Evolutionary conservation across 352 stramenopile species (phyloP), one percentile per base, ranked within the genome.

Genomic region (Phytophthora tubulina): DNA sequence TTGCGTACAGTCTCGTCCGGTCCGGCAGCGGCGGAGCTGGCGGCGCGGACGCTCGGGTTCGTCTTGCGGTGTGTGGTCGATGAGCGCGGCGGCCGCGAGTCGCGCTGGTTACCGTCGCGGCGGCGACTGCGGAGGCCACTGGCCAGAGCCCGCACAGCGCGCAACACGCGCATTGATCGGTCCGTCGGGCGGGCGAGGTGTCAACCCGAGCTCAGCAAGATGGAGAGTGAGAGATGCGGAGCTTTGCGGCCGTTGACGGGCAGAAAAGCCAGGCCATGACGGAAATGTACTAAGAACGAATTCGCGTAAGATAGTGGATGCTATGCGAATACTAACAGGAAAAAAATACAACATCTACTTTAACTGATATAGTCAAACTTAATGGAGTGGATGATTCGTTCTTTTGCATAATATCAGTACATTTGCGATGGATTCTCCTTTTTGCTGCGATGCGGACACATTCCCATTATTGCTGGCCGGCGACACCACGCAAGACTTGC

Each of bases 1-100:
- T 89, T 81, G 64, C 69, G 70, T 70, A 91, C 86, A 14, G 81
- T 91, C 67, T 91, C 85, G 56, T 86, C 70, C 31, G 68, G 58
- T 2, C 33, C 41, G 3, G 33, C 6, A 3, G 21, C 38, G 31
- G 27, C 30, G 33, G 48, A 41, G 17, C 11, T 46, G 31, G 57
- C 45, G 35, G 52, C 63, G 44, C 52, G 59, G 4, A 71, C 51
- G 36, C 30, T 55, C 17, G 59, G 36, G 38, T 60, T 51, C 30
- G 38, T 55, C 48, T 78, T 78, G 60, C 35, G 38, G 0, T 61
- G 44, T 0, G 35, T 30, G 3, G 55, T 53, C 7, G 49, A 45
- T 27, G 67, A 9, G 38, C 30, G 46, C 30, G 52, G 27, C 50
- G 30, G 30, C 9, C 49, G 42, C 36, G 35, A 44, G 39, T 51